Percentiles rank a stretch among this genome's conserved stretches.
Conservation (phyloP, 106 monocot species). For the Apostasia shenzhenica region DNA sequence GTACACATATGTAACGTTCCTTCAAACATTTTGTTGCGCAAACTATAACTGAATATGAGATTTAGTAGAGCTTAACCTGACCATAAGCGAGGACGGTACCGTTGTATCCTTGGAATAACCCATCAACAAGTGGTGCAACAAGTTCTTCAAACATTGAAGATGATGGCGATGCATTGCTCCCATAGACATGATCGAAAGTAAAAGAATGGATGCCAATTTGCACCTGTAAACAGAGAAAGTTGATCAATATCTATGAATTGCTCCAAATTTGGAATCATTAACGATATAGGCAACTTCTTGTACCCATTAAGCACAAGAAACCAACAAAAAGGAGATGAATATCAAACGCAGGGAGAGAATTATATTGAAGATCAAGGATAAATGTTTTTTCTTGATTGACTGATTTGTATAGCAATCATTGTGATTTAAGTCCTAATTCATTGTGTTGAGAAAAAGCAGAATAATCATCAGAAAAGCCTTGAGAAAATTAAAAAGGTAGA, state of each 20-base stretch:
- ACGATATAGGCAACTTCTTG: too few relatives aligned
- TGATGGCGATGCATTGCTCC: constrained; percentile 73
- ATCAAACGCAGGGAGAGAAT: too few relatives aligned
- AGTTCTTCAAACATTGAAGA: constrained; percentile 91
- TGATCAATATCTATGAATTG: neutral
- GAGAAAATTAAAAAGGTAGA: too few relatives aligned
- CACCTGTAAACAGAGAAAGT: constrained; percentile 38
- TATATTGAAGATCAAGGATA: too few relatives aligned
- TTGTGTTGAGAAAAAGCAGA: too few relatives aligned
- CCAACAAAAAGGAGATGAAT: too few relatives aligned
- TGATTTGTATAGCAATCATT: too few relatives aligned
- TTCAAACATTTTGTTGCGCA: neutral
- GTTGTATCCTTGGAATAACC: constrained; percentile 98
- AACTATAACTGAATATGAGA: neutral
- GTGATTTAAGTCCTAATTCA: too few relatives aligned
- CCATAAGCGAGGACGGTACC: constrained; percentile 99
- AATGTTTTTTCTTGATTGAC: too few relatives aligned
- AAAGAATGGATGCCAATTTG: constrained; percentile 96
- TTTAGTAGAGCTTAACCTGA: constrained; percentile 46
- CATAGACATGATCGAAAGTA: constrained; percentile 96
- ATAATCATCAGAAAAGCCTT: too few relatives aligned
- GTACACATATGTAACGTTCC: neutral
- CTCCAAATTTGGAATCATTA: too few relatives aligned
- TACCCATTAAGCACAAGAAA: too few relatives aligned
- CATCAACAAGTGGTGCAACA: constrained; percentile 88